A percentile compares a stretch with the other conserved stretches of the same genome.
phyloP scores from a whole-genome alignment of 176 grass and related monocot genomes.

The Bonia amplexicaulis region DNA sequence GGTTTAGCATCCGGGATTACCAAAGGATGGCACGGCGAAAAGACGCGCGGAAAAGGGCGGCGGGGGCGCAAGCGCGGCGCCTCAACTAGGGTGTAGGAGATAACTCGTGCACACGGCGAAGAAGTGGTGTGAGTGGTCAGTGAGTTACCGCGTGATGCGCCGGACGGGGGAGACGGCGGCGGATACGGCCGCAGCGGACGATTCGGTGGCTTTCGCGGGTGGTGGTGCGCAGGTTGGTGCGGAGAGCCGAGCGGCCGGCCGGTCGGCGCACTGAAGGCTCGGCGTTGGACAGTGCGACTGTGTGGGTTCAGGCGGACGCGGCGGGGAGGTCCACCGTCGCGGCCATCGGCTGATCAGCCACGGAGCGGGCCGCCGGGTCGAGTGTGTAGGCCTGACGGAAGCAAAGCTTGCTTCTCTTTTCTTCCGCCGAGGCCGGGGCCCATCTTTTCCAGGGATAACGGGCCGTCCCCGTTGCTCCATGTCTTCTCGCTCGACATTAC shows the following conservation, averaged over 20 bases:
- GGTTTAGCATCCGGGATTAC: constrained; percentile 26
- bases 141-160: background rate
- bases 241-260: background rate
- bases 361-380: background rate
- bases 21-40: background rate
- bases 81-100: background rate
- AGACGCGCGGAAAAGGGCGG: background rate
- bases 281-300: background rate
- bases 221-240: background rate
- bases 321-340: background rate
- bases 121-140: background rate
- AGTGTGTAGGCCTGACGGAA: background rate
- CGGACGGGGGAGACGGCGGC: background rate
- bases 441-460: too few relatives aligned
- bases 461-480: too few relatives aligned
- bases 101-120: background rate
- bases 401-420: background rate
- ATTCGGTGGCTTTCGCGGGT: background rate
- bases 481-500: too few relatives aligned
- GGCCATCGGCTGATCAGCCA: background rate
- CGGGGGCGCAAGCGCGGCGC: background rate
- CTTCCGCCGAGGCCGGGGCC: background rate
- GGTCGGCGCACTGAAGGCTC: background rate
- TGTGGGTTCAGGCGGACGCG: background rate
- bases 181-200: background rate